A percentile compares a stretch with the other conserved stretches of the same genome.
Evolutionary conservation across 345 rosid species (phyloP).

Genomic region (Psidium friedrichsthalianum): DNA sequence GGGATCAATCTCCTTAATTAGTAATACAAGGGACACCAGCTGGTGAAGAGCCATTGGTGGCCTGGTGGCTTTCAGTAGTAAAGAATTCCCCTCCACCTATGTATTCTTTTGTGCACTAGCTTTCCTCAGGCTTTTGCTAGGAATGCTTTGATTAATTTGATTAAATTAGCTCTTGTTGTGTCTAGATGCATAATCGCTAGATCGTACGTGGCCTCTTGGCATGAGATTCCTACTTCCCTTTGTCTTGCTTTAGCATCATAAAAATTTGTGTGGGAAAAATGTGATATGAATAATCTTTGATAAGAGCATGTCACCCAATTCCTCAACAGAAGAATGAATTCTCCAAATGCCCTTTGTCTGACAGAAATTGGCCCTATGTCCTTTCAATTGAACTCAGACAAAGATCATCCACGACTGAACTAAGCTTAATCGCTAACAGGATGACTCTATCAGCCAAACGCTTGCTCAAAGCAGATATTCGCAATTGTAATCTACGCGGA

Average conservation of each 20-base stretch:
- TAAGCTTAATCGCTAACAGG: too few relatives aligned
- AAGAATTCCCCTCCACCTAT: not conserved
- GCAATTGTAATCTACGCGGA: too few relatives aligned
- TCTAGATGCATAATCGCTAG: not conserved
- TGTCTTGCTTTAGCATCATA: not conserved
- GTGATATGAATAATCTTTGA: not conserved
- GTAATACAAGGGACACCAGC: not conserved
- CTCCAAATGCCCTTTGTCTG: not conserved
- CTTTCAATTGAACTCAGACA: not conserved
- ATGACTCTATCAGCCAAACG: too few relatives aligned
- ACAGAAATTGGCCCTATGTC: not conserved
- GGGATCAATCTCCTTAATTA: not conserved
- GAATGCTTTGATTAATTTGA: not conserved
- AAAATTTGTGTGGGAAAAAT: not conserved
- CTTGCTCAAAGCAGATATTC: too few relatives aligned
- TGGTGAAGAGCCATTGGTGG: slow-evolving; percentile 18
- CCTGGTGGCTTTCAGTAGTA: slow-evolving; percentile 15
- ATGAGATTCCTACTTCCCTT: not conserved
- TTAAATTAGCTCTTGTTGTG: not conserved
- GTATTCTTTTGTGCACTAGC: not conserved
- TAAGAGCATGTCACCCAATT: not conserved
- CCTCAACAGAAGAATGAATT: not conserved
- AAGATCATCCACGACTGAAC: too few relatives aligned
- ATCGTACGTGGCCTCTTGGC: not conserved
- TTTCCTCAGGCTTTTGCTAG: not conserved